Conservation (phyloP, 2,329 filamentous ascomycete genomes). For the Trichoderma harzianum region DNA sequence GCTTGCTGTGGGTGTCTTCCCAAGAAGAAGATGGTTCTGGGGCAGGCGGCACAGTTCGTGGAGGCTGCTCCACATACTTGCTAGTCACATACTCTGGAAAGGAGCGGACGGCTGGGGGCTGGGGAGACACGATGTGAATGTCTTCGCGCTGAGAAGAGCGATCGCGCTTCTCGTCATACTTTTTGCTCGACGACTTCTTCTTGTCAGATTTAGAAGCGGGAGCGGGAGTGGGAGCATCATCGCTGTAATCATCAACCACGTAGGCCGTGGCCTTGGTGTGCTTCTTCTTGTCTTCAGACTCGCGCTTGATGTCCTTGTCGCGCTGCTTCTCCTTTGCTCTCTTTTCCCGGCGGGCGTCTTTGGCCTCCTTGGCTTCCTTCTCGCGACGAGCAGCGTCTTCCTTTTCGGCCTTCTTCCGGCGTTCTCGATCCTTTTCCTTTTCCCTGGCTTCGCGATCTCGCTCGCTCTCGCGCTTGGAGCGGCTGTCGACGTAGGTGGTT, state of each 20-base stretch:
- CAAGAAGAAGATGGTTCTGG: constrained; percentile 26
- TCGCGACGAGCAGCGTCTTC: constrained; percentile 28
- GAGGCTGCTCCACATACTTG: constrained; percentile 16
- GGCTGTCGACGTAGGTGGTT: constrained; percentile 46
- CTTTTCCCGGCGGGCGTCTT: constrained; percentile 35
- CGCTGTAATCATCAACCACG: constrained; percentile 36
- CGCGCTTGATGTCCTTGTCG: constrained; percentile 39
- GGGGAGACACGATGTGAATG: constrained; percentile 21
- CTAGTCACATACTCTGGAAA: constrained; percentile 10
- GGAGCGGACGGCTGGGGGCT: neutral
- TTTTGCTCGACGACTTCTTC: constrained; percentile 37
- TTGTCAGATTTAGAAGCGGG: constrained; percentile 32
- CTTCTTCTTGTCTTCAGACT: constrained; percentile 37
- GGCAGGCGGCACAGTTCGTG: constrained; percentile 7
- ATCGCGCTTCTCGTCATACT: constrained; percentile 38
- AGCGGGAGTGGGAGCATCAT: constrained; percentile 25
- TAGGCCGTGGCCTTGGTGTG: constrained; percentile 26
- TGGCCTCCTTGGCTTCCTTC: constrained; percentile 29
- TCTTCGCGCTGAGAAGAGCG: constrained; percentile 36
- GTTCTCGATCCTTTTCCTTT: constrained; percentile 28
- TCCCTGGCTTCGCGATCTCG: constrained; percentile 37
- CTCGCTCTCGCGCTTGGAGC: constrained; percentile 42
- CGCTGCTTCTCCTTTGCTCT: constrained; percentile 34
- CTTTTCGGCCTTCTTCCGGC: constrained; percentile 21
- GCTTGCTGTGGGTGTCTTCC: constrained; percentile 19